Evolutionary conservation across 345 rosid species (phyloP).

Genomic region (Punica granatum): DNA sequence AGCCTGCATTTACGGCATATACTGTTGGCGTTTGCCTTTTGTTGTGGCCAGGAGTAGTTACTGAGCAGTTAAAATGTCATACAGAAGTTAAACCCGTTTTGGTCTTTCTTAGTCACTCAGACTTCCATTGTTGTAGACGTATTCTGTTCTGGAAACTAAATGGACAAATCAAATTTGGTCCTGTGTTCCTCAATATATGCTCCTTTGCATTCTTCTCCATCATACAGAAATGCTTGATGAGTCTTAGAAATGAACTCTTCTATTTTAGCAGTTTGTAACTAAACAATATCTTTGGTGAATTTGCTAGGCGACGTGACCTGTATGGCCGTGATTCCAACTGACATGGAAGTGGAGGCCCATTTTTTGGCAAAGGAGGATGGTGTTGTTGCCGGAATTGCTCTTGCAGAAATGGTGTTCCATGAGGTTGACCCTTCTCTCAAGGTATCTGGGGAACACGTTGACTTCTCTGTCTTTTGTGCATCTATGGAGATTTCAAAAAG

Average conservation of each 20-base stretch:
- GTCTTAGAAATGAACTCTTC: neutral
- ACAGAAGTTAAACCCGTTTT: neutral
- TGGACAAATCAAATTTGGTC: neutral
- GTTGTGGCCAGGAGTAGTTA: neutral
- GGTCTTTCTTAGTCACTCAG: neutral
- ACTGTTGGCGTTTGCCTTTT: neutral
- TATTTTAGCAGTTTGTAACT: neutral
- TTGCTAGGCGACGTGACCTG: constrained; percentile 84
- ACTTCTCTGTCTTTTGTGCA: constrained; percentile 4
- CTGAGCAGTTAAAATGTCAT: neutral
- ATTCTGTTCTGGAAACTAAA: neutral
- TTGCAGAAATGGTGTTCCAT: constrained; percentile 77
- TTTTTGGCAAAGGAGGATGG: constrained; percentile 95
- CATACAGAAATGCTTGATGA: neutral
- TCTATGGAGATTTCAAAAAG: constrained; percentile 11
- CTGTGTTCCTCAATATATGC: neutral
- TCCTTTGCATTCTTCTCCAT: neutral
- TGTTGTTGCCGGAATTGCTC: constrained; percentile 69
- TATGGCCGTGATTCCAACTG: constrained; percentile 79
- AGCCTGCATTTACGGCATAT: no score
- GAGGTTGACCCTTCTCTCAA: constrained; percentile 81
- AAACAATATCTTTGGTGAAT: constrained; percentile 3
- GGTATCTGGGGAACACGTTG: constrained; percentile 29
- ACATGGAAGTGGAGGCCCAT: constrained; percentile 84
- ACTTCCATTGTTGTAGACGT: neutral